Evolutionary conservation across 139 green algal species (phyloP), one percentile per base, ranked within the genome.

Genomic region (Pycnococcus provasolii): DNA sequence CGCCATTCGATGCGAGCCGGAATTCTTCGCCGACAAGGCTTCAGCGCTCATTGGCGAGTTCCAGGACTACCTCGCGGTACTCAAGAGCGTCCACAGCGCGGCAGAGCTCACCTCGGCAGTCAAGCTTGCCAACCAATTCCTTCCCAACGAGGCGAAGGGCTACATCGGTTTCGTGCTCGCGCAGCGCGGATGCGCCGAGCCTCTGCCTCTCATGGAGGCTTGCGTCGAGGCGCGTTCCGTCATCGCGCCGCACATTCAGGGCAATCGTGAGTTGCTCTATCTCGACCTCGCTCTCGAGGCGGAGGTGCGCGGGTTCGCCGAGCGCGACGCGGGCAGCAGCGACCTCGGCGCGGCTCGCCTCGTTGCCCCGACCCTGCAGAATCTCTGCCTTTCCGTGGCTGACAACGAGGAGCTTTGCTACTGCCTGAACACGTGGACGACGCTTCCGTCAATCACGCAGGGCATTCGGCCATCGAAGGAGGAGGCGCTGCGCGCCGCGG

Each of bases 381-480:
- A 98, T 79, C 84, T 98, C 69, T 81, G 72, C n/a, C 84, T 99
- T 41, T 89, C 80, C 53, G 50, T 60, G 3, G 69, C 83, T 52
- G 89, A 94, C 76, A 99, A 99, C 71, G 87, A 96, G 80, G 92
- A 99, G 81, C 70, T 97, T 44, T 89, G 87, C 78, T 97, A 91
- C 84, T 96, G 89, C 81, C 80, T 98, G 43, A 94, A 95, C 76
- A 86, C 86, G 9, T 89, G 89, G 82, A 8, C 75, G 52, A 2
- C 42, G 65, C 42, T 55, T 58, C 42, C 47, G 15, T 2, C 48
- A 68, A 39, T 53, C 41, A 42, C 5, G 26, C 9, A 42, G 6
- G 8, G 59, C 59, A 6, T 4, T 51, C 6, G n/a, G 51, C 13
- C 37, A 7, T 15, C 51, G 41, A 7, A 26, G 13, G 40, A 70